Evolutionary conservation across 768 basidiomycete genomes (phyloP).

Genomic region (Mycena vulgaris): DNA sequence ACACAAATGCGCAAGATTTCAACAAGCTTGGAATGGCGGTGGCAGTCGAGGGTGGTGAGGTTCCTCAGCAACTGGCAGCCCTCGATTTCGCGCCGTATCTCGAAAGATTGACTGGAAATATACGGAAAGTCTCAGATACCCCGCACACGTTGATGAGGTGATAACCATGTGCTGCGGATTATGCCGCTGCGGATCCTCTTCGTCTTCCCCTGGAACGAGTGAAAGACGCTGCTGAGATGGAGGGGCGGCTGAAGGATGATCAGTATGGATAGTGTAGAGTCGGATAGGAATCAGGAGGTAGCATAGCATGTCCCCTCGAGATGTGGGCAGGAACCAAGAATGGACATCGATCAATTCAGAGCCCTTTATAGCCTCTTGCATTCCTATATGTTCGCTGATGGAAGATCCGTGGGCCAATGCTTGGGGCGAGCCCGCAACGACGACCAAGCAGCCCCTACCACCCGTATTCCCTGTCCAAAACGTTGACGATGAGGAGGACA

Average conservation of each 20-base stretch:
- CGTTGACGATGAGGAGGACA: conserved; percentile 62
- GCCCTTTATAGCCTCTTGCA: conserved; percentile 23
- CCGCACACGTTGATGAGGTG: not conserved
- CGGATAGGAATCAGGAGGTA: not conserved
- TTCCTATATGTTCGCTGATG: conserved; percentile 55
- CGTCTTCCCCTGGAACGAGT: too few relatives aligned
- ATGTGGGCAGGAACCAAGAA: conserved; percentile 20
- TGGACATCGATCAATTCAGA: not conserved
- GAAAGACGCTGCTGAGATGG: too few relatives aligned
- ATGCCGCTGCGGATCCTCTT: too few relatives aligned
- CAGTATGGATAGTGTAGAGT: not conserved
- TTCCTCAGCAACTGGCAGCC: not conserved
- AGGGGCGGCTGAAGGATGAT: too few relatives aligned
- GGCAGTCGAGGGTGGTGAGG: not conserved
- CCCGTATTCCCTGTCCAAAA: conserved; percentile 18
- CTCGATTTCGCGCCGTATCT: not conserved
- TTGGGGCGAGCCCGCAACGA: conserved; percentile 69
- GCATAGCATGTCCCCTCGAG: not conserved
- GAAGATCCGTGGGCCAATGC: conserved; percentile 86
- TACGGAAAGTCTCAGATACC: not conserved
- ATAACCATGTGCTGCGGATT: not conserved
- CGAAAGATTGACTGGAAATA: not conserved
- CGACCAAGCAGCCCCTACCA: conserved; percentile 26
- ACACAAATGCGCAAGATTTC: not conserved
- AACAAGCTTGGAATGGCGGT: not conserved